Evolutionary conservation across 2,329 filamentous ascomycete genomes (phyloP).

Genomic region (Apiospora sp.): DNA sequence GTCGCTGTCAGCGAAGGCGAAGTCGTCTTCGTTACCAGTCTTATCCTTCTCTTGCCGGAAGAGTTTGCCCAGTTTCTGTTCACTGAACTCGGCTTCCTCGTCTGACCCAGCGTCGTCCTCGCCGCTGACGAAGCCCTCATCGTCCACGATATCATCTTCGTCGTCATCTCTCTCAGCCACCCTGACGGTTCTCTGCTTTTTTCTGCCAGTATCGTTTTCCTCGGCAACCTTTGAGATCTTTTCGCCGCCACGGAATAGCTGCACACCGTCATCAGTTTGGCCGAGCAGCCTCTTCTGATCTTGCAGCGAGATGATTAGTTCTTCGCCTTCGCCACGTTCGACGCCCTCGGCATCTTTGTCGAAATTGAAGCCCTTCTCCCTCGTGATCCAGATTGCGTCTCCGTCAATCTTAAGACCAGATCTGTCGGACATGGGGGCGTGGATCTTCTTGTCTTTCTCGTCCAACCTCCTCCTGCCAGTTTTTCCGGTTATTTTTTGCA

Average conservation of each 20-base stretch:
- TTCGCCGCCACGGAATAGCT: slow-evolving; percentile 83
- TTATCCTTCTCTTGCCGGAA: slow-evolving; percentile 62
- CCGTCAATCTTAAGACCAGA: slow-evolving; percentile 96
- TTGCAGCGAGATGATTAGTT: slow-evolving; percentile 91
- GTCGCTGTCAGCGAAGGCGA: slow-evolving; percentile 95
- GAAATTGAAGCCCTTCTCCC: slow-evolving; percentile 79
- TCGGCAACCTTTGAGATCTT: slow-evolving; percentile 67
- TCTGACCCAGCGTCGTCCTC: slow-evolving; percentile 60
- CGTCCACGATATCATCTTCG: slow-evolving; percentile 54
- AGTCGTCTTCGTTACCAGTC: slow-evolving; percentile 68
- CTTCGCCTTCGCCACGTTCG: slow-evolving; percentile 91
- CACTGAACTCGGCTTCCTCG: slow-evolving; percentile 64
- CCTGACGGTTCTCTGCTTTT: slow-evolving; percentile 64
- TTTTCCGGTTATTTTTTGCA: slow-evolving; percentile 86
- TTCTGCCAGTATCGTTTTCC: slow-evolving; percentile 68
- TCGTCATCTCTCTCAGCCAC: slow-evolving; percentile 67
- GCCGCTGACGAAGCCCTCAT: slow-evolving; percentile 65
- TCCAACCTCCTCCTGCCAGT: slow-evolving; percentile 81
- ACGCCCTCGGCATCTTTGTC: slow-evolving; percentile 69
- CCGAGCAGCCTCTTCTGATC: slow-evolving; percentile 83
- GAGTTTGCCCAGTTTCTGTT: slow-evolving; percentile 67
- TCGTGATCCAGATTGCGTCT: slow-evolving; percentile 89
- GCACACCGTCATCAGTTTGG: slow-evolving; percentile 81
- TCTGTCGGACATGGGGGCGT: slow-evolving; percentile 98
- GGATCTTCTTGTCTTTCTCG: slow-evolving; percentile 95